Evolutionary conservation across 768 basidiomycete species (phyloP).

Genomic region (Boletus speciosus): DNA sequence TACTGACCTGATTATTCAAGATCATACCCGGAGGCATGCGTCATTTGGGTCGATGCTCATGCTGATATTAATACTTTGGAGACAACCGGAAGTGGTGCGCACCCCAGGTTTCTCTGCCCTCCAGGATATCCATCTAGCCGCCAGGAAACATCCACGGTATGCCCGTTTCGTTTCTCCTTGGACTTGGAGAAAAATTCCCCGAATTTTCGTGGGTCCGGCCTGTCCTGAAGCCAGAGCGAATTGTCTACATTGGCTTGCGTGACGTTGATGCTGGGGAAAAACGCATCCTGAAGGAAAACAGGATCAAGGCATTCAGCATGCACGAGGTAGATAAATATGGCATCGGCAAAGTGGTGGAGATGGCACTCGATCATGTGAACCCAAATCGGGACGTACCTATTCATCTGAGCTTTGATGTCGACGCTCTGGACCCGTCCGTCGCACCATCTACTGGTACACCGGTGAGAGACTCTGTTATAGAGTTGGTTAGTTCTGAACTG

Average conservation of each 20-base stretch:
- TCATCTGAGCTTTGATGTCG: conserved; percentile 96
- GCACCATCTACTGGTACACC: conserved; percentile 96
- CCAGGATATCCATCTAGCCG: not conserved
- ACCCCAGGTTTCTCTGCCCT: not conserved
- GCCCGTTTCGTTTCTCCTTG: conserved; percentile 91
- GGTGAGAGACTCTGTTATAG: conserved; percentile 38
- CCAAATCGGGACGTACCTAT: conserved; percentile 79
- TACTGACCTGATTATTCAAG: conserved; percentile 35
- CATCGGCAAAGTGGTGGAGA: conserved; percentile 91
- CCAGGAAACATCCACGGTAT: conserved; percentile 96
- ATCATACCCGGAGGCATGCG: conserved; percentile 72
- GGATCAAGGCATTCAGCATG: conserved; percentile 88
- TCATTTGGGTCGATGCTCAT: conserved; percentile 97
- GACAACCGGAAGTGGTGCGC: conserved; percentile 69
- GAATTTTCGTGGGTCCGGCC: conserved; percentile 62
- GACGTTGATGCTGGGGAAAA: conserved; percentile 91
- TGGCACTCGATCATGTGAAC: conserved; percentile 95
- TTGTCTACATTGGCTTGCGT: conserved; percentile 97
- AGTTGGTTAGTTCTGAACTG: not conserved
- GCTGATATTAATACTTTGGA: conserved; percentile 93
- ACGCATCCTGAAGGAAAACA: conserved; percentile 72
- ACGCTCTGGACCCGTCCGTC: conserved; percentile 89
- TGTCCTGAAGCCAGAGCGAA: conserved; percentile 60
- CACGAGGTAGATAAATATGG: conserved; percentile 87
- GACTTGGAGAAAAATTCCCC: conserved; percentile 37